Evolutionary conservation across 192 early-diverging fungal species (phyloP).

Genomic region (Entrophospora sp.): DNA sequence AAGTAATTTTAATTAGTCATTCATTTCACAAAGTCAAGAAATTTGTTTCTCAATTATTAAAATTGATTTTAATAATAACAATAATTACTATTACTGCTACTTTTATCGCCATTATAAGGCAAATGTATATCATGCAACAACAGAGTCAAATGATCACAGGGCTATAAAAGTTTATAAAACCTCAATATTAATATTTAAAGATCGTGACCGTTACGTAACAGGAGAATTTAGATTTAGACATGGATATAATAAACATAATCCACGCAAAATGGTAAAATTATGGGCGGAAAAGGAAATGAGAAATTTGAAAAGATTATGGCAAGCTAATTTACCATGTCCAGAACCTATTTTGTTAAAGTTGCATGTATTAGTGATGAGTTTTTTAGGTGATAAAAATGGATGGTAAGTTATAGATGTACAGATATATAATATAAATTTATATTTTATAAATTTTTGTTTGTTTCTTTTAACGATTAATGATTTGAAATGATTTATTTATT

Average conservation of each 20-base stretch:
- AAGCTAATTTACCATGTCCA: slow-evolving; percentile 81
- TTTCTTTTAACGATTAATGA: no score
- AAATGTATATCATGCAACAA: slow-evolving; percentile 95
- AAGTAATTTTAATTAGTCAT: slow-evolving; percentile 42
- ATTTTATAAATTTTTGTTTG: not conserved
- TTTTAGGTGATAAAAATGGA: slow-evolving; percentile 84
- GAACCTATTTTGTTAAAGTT: slow-evolving; percentile 78
- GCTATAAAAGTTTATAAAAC: slow-evolving; percentile 99
- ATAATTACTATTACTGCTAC: not conserved
- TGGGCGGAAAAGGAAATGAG: slow-evolving; percentile 99
- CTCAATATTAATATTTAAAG: slow-evolving; percentile 95
- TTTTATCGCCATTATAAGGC: slow-evolving; percentile 42
- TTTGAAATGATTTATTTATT: not conserved
- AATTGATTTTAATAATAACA: not conserved
- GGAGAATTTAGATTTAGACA: slow-evolving; percentile 94
- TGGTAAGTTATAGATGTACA: slow-evolving; percentile 39
- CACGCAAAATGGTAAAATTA: slow-evolving; percentile 95
- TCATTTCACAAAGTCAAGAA: no score
- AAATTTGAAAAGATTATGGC: slow-evolving; percentile 85
- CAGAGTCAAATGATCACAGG: slow-evolving; percentile 68
- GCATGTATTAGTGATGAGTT: slow-evolving; percentile 94
- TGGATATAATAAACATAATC: slow-evolving; percentile 89
- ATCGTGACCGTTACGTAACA: slow-evolving; percentile 93
- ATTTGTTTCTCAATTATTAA: not conserved
- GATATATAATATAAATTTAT: not conserved